Base-by-base conservation (phyloP, 257 asterid genomes). In the Scutellaria barbata region DNA sequence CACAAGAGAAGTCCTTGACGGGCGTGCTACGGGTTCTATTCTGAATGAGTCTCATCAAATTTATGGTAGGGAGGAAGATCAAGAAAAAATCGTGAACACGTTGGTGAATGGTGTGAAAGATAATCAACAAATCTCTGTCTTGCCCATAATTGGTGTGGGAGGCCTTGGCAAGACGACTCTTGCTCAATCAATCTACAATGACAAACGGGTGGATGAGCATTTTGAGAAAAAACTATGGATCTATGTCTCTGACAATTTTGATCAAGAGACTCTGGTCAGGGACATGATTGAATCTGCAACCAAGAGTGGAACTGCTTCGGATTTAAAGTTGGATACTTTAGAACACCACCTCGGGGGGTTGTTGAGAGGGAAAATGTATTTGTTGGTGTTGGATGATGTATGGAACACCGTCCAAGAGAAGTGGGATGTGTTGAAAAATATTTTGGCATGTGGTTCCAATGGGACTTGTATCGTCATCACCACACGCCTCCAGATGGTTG, bases 201-300 rank as follows among this genome's bases (percentile, higher is more conserved):
- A 81, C 40, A 10, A 11, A 0, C 66, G 35, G 18, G 71, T 77
- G 12, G 17, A 0, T 4, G 40, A 55, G 8, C 76, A 77, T 35
- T 78, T 82, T 68, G 69, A 73, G 2, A 9, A 3, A 1, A 67
- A 45, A 37, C 11, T 72, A 20, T 82, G 84, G 80, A 71, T 82
- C 11, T 79, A 85, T 52, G 85, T 77, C 11, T 76, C 79, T 0
- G 73, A 80, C 51, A 14, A 78, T 51, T 83, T 83, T 46, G 81
- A 80, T 61, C 5, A 16, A 4, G 30, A 30, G 4, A 30, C 35
- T 4, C 3, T 30, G 35, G 35, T 30, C 0, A 30, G 35, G 35
- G 5, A 0, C 4, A 30, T 30, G 4, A 30, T 82, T 17, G 84
- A 68, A 46, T 73, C 80, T 10, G 45, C 33, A 0, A 67, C 75